Conservation (phyloP, 371 early-diverging fungal genomes). For the Apophysomyces elegans region DNA sequence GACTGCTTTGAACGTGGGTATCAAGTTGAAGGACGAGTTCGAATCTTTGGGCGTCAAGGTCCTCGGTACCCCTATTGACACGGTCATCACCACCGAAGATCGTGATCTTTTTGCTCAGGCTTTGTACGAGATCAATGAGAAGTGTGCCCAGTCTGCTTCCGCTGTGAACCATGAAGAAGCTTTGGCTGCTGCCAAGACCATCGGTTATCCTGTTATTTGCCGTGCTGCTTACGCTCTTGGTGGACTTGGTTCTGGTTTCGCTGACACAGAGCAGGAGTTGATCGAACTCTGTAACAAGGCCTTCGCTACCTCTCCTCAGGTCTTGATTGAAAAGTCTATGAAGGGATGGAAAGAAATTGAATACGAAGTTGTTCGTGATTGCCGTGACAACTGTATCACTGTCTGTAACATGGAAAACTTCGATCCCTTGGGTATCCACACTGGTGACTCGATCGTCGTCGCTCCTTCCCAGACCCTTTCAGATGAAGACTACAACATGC, state of each 20-base stretch:
- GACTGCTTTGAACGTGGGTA: conserved; percentile 93
- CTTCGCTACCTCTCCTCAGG: conserved; percentile 88
- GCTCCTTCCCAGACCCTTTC: conserved; percentile 94
- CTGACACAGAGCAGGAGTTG: conserved; percentile 80
- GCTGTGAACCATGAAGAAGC: conserved; percentile 85
- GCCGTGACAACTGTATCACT: conserved; percentile 92
- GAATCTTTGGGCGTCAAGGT: conserved; percentile 86
- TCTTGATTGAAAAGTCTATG: conserved; percentile 94
- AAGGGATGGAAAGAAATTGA: conserved; percentile 99
- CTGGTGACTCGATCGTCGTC: conserved; percentile 97
- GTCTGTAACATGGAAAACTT: conserved; percentile 99
- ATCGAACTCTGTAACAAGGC: conserved; percentile 80
- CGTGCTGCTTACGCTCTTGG: conserved; percentile 95
- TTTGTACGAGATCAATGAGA: conserved; percentile 83
- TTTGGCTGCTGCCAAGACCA: conserved; percentile 76
- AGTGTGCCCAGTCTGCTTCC: conserved; percentile 82
- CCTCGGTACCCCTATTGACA: conserved; percentile 90
- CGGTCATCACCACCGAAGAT: conserved; percentile 93
- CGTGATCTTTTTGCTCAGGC: conserved; percentile 92
- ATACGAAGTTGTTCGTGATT: conserved; percentile 96
- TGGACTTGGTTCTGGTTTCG: conserved; percentile 96
- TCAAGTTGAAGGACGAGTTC: conserved; percentile 87
- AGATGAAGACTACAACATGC: conserved; percentile 96
- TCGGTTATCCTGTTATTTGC: conserved; percentile 93
- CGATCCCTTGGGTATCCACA: conserved; percentile 97